Conservation (phyloP, 805 yeast species). For the Danielia reshetovae region DNA sequence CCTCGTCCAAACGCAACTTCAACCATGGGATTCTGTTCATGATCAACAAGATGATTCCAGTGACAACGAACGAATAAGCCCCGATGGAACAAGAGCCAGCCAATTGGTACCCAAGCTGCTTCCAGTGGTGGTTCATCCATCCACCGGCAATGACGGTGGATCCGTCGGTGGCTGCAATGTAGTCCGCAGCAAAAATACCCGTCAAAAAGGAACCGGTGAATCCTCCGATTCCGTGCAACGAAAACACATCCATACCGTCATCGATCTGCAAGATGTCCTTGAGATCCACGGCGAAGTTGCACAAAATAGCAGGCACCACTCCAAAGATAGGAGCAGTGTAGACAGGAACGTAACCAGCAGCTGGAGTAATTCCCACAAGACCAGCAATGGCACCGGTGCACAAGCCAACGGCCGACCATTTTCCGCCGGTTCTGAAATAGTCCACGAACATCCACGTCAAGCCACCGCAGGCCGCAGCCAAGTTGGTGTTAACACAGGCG, state of each 20-base stretch:
- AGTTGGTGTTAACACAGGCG: slow-evolving; percentile 87
- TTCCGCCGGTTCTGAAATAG: slow-evolving; percentile 77
- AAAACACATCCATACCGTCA: slow-evolving; percentile 93
- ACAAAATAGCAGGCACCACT: slow-evolving; percentile 39
- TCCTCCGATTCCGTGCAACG: slow-evolving; percentile 94
- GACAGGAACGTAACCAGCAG: slow-evolving; percentile 93
- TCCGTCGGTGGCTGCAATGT: slow-evolving; percentile 82
- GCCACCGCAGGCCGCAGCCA: slow-evolving; percentile 93
- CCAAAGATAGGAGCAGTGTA: slow-evolving; percentile 39
- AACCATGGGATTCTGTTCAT: slow-evolving; percentile 79
- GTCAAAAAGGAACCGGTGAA: slow-evolving; percentile 78
- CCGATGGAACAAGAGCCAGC: slow-evolving; percentile 72
- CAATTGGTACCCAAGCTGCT: slow-evolving; percentile 83
- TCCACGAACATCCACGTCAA: slow-evolving; percentile 93
- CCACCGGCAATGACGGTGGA: slow-evolving; percentile 68
- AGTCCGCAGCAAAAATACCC: slow-evolving; percentile 89
- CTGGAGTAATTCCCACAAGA: slow-evolving; percentile 93
- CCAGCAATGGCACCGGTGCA: slow-evolving; percentile 95
- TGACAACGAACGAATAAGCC: slow-evolving; percentile 71
- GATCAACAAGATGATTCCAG: slow-evolving; percentile 59
- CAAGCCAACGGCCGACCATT: slow-evolving; percentile 91
- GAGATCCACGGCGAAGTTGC: slow-evolving; percentile 83
- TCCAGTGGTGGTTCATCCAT: slow-evolving; percentile 80
- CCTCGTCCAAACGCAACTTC: slow-evolving; percentile 76
- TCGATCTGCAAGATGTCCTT: slow-evolving; percentile 72